These are phyloP conservation scores for Termitomyces sp. DNA, from an alignment of 768 basidiomycete species.

Conservation along the genomic window DNA sequence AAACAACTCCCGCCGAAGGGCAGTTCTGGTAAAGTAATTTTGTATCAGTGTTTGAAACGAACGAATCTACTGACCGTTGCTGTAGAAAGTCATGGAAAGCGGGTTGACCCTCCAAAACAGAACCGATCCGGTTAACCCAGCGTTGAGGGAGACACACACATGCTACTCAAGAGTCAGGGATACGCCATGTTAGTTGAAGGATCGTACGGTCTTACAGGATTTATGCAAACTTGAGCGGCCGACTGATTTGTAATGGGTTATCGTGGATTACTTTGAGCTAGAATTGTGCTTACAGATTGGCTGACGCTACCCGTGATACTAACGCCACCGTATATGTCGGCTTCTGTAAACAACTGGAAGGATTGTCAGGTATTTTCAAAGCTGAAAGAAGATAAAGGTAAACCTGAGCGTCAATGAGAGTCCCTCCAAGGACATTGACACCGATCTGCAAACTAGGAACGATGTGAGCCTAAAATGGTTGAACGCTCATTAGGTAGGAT, in stretches of 20 bases:
- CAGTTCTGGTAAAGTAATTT: not conserved
- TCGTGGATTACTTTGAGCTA: too few species aligned
- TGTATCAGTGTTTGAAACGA: not conserved
- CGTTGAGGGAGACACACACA: not conserved
- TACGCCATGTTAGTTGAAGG: not conserved
- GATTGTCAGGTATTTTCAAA: not conserved
- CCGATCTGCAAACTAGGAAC: not conserved
- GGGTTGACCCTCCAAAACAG: not conserved
- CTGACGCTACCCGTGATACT: not conserved
- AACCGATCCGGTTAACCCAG: not conserved
- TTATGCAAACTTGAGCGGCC: not conserved
- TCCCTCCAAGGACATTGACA: not conserved
- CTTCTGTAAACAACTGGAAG: not conserved
- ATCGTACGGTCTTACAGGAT: not conserved
- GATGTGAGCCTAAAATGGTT: not conserved
- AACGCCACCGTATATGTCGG: not conserved
- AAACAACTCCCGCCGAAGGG: not conserved
- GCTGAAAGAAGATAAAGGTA: not conserved
- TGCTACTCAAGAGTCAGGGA: not conserved
- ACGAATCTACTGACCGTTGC: not conserved
- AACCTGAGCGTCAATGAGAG: not conserved
- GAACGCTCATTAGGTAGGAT: not conserved
- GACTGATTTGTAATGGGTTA: not conserved
- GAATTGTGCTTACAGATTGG: not conserved
- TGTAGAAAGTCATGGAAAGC: not conserved